Base-by-base conservation (phyloP, 2,329 filamentous ascomycete species). In the Cladophialophora exuberans region DNA sequence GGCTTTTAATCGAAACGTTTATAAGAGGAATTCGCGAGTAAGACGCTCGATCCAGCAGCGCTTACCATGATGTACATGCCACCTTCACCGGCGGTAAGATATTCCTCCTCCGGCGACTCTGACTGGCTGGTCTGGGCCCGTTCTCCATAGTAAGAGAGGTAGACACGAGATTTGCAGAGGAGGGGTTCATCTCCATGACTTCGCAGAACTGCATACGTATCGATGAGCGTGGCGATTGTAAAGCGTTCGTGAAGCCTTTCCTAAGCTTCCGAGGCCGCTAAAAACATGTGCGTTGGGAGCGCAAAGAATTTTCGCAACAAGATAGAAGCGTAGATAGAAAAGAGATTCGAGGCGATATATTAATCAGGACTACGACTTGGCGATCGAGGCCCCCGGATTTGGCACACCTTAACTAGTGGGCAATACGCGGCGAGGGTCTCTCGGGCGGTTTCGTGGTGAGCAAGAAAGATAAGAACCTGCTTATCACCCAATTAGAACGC, bases 21-120 rank as follows among this genome's bases (percentile, higher is more conserved):
- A 44, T 43, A 43, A 46, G 23, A 30, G 10, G 41, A 25, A 3
- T 5, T 36, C 30, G 26, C 50, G 30, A 38, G 31, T n/a, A 17
- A 15, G 7, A 45, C 7, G 39, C 17, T 25, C 20, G 17, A 3
- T 15, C 35, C 23, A 26, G 20, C 9, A 28, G 23, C 26, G 33
- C 50, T 52, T 45, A 52, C 50, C 50, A 52, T 6, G 50, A 52
- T 13, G 42, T 45, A 31, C 50, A 52, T 26, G 50, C 50, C 50
- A 52, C 41, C 41, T 52, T 52, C 5, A 52, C 50, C 15, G 50
- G 50, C 20, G 50, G 50, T 17, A 28, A n/a, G 15, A 28, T 30
- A 13, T 18, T 28, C n/a, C 31, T 45, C 23, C 42, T 31, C n/a
- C 42, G 23, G 26, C n/a, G 25, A 28, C 42, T 11, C n/a, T 28